Conservation (phyloP, 2,329 filamentous ascomycete species). For the Escovopsis sp. region DNA sequence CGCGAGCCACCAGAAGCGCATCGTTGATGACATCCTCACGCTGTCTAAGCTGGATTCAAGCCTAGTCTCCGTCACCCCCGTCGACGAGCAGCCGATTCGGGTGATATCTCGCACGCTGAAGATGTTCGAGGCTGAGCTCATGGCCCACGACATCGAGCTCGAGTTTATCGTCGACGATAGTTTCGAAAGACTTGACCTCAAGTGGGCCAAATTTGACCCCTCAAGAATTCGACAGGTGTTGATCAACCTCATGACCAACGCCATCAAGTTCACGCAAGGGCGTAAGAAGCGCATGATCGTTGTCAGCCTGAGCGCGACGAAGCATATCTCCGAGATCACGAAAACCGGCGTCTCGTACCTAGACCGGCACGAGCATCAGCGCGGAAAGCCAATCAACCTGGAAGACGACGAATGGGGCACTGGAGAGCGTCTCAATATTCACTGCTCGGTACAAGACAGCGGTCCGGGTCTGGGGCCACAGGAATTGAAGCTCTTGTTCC, state of each 20-base stretch:
- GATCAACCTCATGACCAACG: constrained; percentile 60
- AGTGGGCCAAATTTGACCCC: constrained; percentile 64
- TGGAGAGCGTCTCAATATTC: constrained; percentile 56
- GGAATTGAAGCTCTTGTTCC: constrained; percentile 52
- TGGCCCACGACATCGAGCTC: constrained; percentile 57
- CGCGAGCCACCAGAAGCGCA: constrained; percentile 63
- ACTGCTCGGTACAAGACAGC: constrained; percentile 59
- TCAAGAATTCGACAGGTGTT: constrained; percentile 60
- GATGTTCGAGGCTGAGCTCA: constrained; percentile 66
- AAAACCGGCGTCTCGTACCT: constrained; percentile 31
- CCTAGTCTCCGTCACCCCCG: constrained; percentile 53
- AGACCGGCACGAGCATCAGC: constrained; percentile 26
- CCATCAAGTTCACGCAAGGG: constrained; percentile 50
- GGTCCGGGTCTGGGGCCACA: constrained; percentile 51
- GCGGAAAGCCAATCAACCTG: constrained; percentile 30
- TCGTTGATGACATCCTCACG: constrained; percentile 53
- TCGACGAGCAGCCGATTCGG: constrained; percentile 52
- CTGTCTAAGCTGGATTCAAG: constrained; percentile 58
- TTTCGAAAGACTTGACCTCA: constrained; percentile 47
- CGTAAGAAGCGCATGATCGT: constrained; percentile 45
- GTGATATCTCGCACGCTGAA: constrained; percentile 56
- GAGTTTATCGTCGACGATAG: constrained; percentile 54
- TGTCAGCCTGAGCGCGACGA: constrained; percentile 51
- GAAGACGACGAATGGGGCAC: constrained; percentile 50
- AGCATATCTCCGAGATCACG: constrained; percentile 28